A percentile compares a stretch with the other conserved stretches of the same genome.
phyloP scores from a whole-genome alignment of 306 rosid species.

The Glycine tomentella region DNA sequence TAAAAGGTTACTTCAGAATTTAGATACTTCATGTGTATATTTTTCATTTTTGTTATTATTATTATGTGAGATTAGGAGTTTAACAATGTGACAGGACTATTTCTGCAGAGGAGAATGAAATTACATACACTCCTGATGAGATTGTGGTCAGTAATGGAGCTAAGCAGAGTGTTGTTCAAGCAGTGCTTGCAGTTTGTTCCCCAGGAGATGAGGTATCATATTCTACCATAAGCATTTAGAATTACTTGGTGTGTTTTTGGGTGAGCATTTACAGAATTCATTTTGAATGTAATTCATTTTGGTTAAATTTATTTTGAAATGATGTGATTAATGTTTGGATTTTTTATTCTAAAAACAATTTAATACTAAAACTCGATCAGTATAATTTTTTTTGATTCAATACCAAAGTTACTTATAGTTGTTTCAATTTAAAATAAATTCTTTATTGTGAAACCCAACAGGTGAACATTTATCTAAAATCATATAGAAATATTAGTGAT shows the following conservation, averaged over 20 bases:
- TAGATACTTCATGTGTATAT: not conserved
- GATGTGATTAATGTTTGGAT: too few relatives aligned
- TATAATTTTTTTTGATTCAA: too few relatives aligned
- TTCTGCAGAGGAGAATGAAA: conserved; percentile 45
- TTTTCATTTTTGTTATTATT: not conserved
- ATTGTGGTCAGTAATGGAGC: conserved; percentile 91
- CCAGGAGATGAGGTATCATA: conserved; percentile 82
- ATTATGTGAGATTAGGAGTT: conserved; percentile 14
- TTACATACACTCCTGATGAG: conserved; percentile 75
- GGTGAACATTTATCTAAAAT: too few relatives aligned
- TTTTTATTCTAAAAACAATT: too few relatives aligned
- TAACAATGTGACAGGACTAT: not conserved
- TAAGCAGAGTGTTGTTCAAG: conserved; percentile 80
- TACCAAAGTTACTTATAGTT: too few relatives aligned
- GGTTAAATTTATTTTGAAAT: too few relatives aligned
- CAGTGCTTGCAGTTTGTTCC: conserved; percentile 82
- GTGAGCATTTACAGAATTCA: too few relatives aligned
- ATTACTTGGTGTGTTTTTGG: not conserved
- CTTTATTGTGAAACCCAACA: too few relatives aligned
- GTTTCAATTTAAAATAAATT: too few relatives aligned
- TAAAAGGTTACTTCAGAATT: conserved; percentile 59
- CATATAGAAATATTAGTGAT: too few relatives aligned
- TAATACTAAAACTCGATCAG: too few relatives aligned
- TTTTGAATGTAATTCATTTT: too few relatives aligned
- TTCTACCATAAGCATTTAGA: not conserved